Conservation (phyloP, 1,139 yeast species). For the Yamadazyma pseudoaaseri region DNA sequence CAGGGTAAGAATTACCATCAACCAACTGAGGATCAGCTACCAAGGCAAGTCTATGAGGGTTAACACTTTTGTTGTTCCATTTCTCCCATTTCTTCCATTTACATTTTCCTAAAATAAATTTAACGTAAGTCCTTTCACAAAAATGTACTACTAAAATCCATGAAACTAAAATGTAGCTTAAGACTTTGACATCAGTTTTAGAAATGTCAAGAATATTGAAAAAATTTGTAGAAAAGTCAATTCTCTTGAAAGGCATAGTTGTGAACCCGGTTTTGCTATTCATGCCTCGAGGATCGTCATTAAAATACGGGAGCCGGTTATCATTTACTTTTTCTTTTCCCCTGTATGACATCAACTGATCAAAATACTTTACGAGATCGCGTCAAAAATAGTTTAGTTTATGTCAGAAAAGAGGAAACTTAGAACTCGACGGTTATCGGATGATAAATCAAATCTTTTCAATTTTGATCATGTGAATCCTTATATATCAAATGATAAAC, state of each 20-base stretch:
- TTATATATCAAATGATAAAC: conserved; percentile 22
- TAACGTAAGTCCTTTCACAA: conserved; percentile 61
- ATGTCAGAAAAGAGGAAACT: conserved; percentile 16
- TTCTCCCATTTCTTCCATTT: conserved; percentile 65
- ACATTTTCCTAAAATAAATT: conserved; percentile 48
- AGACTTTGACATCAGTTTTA: too few species aligned
- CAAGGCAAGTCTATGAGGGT: conserved; percentile 64
- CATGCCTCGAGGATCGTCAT: too few species aligned
- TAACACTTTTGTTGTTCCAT: conserved; percentile 35
- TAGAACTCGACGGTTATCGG: conserved; percentile 19
- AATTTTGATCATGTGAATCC: conserved; percentile 32
- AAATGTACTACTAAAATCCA: conserved; percentile 57
- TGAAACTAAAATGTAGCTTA: conserved; percentile 8
- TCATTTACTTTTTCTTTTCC: conserved; percentile 15
- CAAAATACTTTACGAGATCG: conserved; percentile 1
- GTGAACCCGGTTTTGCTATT: too few species aligned
- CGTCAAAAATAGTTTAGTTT: neutral
- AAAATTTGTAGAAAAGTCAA: too few species aligned
- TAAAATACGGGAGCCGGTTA: too few species aligned
- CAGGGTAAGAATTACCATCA: conserved; percentile 73
- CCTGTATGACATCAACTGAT: conserved; percentile 14
- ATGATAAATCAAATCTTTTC: conserved; percentile 18
- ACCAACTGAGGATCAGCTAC: conserved; percentile 93
- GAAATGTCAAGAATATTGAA: too few species aligned
- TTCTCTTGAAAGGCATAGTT: too few species aligned